A percentile compares a stretch with the other conserved stretches of the same genome.
Conservation (phyloP, 176 grass and related monocot species). For the Zoysia japonica region DNA sequence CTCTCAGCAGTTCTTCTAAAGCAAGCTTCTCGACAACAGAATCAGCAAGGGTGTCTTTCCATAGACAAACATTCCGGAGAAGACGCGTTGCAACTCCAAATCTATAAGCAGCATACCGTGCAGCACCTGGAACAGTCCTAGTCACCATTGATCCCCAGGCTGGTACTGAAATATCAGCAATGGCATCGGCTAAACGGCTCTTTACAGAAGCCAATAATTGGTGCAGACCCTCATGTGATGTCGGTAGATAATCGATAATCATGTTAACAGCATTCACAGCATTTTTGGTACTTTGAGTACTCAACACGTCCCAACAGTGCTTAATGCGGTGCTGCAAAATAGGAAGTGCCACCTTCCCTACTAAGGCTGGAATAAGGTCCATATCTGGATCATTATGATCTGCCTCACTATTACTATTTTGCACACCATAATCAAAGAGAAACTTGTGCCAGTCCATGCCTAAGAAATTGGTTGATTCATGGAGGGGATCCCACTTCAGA, state of each 20-base stretch:
- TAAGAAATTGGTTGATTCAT: slow-evolving; percentile 58
- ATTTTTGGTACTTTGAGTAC: slow-evolving; percentile 66
- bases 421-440: slow-evolving; percentile 66
- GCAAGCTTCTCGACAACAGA: slow-evolving; percentile 87
- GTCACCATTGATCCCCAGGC: slow-evolving; percentile 77
- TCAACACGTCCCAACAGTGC: slow-evolving; percentile 90
- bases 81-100: slow-evolving; percentile 83
- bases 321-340: slow-evolving; percentile 87
- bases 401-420: slow-evolving; percentile 26
- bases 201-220: slow-evolving; percentile 61
- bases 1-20: slow-evolving; percentile 68
- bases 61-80: slow-evolving; percentile 83
- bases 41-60: slow-evolving; percentile 77
- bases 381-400: slow-evolving; percentile 56
- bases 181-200: slow-evolving; percentile 62
- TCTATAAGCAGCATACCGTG: slow-evolving; percentile 67
- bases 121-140: slow-evolving; percentile 74
- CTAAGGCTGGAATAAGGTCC: slow-evolving; percentile 64
- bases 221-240: slow-evolving; percentile 63
- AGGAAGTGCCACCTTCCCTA: slow-evolving; percentile 93
- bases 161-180: slow-evolving; percentile 64
- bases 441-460: slow-evolving; percentile 81
- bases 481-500: slow-evolving; percentile 91
- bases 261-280: slow-evolving; percentile 62
- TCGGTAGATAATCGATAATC: slow-evolving; percentile 68